Evolutionary conservation across 805 yeast species (phyloP).

Genomic region (Kodamaea neixiangensis): DNA sequence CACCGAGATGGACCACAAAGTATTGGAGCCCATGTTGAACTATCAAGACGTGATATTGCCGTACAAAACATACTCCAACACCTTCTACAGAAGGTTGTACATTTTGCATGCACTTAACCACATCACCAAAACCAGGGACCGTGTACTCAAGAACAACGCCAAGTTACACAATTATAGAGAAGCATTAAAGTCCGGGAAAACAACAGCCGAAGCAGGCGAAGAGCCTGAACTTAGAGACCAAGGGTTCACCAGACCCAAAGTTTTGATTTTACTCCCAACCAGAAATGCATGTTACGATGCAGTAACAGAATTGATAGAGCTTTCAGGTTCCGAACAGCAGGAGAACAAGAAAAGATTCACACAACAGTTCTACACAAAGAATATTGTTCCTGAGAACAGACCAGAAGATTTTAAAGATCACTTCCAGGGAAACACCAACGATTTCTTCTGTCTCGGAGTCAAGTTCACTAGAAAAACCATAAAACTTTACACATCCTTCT

Average conservation of each 20-base stretch:
- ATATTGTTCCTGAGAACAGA: slow-evolving; percentile 53
- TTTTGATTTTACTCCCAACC: slow-evolving; percentile 79
- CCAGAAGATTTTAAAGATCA: slow-evolving; percentile 80
- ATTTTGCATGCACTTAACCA: slow-evolving; percentile 78
- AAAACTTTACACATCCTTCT: slow-evolving; percentile 81
- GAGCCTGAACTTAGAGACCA: slow-evolving; percentile 81
- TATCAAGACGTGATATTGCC: slow-evolving; percentile 75
- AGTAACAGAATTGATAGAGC: slow-evolving; percentile 57
- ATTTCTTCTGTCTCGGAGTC: slow-evolving; percentile 87
- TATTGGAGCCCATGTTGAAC: slow-evolving; percentile 66
- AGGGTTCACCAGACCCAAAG: slow-evolving; percentile 94
- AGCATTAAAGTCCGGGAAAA: slow-evolving; percentile 35
- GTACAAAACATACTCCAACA: slow-evolving; percentile 50
- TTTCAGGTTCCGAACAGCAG: slow-evolving; percentile 70
- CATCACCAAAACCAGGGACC: slow-evolving; percentile 80
- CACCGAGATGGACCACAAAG: slow-evolving; percentile 43
- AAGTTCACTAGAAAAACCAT: slow-evolving; percentile 87
- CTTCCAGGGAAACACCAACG: slow-evolving; percentile 89
- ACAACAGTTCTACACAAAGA: slow-evolving; percentile 62
- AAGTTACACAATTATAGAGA: slow-evolving; percentile 49
- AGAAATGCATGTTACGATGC: slow-evolving; percentile 74
- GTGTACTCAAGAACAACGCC: slow-evolving; percentile 74
- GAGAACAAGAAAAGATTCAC: slow-evolving; percentile 80
- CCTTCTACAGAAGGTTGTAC: slow-evolving; percentile 61
- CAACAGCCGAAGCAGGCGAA: slow-evolving; percentile 34